phyloP scores from a whole-genome alignment of 306 rosid genomes.

The Adenanthera pavonina region DNA sequence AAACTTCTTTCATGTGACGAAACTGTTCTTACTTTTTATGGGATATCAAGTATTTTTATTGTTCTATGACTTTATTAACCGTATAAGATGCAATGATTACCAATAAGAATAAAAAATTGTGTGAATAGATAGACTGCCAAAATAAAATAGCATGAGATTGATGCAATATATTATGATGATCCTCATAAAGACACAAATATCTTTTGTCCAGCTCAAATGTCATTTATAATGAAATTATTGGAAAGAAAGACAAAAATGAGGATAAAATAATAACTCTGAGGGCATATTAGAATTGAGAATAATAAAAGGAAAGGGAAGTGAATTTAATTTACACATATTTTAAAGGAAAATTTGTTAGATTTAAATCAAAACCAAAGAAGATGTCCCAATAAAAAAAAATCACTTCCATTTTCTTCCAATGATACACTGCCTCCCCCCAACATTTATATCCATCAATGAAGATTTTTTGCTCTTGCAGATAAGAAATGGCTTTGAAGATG shows the following conservation, averaged over 20 bases:
- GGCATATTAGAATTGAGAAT: no score
- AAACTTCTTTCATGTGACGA: conserved; percentile 6
- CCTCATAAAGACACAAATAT: not conserved
- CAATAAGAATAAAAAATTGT: no score
- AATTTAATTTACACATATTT: no score
- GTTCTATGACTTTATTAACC: not conserved
- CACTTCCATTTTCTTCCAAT: no score
- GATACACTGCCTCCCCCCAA: no score
- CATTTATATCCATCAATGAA: not conserved
- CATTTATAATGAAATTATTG: not conserved
- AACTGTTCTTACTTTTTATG: not conserved
- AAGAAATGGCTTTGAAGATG: not conserved
- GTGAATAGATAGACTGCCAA: not conserved
- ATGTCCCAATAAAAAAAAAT: no score
- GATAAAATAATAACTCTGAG: not conserved
- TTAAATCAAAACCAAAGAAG: no score
- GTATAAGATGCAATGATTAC: no score
- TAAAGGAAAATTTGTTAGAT: no score
- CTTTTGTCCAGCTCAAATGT: not conserved
- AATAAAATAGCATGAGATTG: not conserved
- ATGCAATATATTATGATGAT: not conserved
- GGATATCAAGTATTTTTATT: not conserved
- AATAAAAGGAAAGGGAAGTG: no score
- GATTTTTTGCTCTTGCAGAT: not conserved
- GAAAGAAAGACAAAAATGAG: not conserved